phyloP scores from a whole-genome alignment of 2,329 filamentous ascomycete species.

The Ambrosiella beaveri region DNA sequence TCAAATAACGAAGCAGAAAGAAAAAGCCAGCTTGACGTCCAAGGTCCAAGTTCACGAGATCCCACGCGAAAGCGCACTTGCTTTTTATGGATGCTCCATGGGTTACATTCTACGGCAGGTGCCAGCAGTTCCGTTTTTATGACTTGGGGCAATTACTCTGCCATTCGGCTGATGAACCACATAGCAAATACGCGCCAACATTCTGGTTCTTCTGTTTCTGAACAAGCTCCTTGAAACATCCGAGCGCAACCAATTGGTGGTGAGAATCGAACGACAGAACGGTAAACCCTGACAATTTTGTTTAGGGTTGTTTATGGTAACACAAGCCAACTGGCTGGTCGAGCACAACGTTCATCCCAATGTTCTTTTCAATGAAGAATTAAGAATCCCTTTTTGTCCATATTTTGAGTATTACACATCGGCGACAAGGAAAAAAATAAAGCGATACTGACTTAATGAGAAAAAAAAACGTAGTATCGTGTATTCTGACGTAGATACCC shows the following conservation, averaged over 20 bases:
- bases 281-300: no score
- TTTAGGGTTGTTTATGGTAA: no score
- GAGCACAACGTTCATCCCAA: no score
- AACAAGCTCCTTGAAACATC: constrained; percentile 11
- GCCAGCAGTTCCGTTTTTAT: neutral
- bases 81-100: neutral
- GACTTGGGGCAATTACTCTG: neutral
- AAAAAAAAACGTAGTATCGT: no score
- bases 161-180: neutral
- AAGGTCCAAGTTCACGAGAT: neutral
- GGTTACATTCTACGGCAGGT: neutral
- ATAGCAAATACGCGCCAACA: neutral
- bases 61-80: neutral
- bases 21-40: neutral
- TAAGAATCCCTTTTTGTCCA: no score
- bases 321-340: no score
- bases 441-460: no score
- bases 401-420: no score
- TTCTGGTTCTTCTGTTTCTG: constrained; percentile 3
- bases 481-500: no score
- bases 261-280: neutral
- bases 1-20: neutral
- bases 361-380: no score
- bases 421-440: no score
- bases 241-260: constrained; percentile 1